These are phyloP conservation scores for Dactylellina sp. DNA, from an alignment of 2,329 filamentous ascomycete genomes.

Conservation along the genomic window DNA sequence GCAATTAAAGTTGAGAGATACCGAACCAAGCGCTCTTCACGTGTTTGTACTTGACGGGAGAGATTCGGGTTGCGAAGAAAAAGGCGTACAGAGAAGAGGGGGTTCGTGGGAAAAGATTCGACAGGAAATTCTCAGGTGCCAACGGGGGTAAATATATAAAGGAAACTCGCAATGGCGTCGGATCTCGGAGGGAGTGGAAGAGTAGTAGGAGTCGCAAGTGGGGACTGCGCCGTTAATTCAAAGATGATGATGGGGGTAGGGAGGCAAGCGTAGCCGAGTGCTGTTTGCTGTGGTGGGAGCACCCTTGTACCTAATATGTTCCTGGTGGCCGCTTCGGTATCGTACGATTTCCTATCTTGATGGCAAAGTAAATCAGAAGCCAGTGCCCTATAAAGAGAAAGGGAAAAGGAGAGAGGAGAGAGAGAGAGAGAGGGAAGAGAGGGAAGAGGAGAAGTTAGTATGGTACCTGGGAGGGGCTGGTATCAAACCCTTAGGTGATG, in stretches of 20 bases:
- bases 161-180: conserved; percentile 16
- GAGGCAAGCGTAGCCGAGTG: conserved; percentile 25
- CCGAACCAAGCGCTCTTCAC: conserved; percentile 14
- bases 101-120: background rate
- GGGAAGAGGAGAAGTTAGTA: background rate
- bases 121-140: background rate
- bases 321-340: background rate
- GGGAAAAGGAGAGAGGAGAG: background rate
- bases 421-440: background rate
- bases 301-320: background rate
- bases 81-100: background rate
- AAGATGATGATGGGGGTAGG: conserved; percentile 24
- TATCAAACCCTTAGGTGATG: too few relatives aligned
- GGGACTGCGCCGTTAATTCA: conserved; percentile 21
- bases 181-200: conserved; percentile 35
- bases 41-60: conserved; percentile 14
- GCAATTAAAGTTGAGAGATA: background rate
- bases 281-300: background rate
- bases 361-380: background rate
- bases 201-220: conserved; percentile 12
- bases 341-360: background rate
- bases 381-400: background rate
- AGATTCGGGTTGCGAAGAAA: conserved; percentile 1
- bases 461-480: too few relatives aligned
- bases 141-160: background rate